Evolutionary conservation across 2,329 filamentous ascomycete species (phyloP).

Genomic region (Talaromyces sp.): DNA sequence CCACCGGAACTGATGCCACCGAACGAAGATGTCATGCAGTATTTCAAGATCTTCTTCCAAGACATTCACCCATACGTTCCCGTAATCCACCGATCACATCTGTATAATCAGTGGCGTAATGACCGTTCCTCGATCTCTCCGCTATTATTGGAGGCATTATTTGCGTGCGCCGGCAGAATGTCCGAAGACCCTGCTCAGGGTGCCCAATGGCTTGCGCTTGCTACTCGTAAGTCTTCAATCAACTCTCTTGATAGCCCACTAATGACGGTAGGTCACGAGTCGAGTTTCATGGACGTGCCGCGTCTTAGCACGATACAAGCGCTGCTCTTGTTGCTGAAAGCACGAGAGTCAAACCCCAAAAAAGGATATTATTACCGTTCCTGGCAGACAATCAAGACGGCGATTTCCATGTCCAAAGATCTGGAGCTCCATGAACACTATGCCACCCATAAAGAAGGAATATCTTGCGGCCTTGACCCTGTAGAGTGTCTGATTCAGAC

Average conservation of each 20-base stretch:
- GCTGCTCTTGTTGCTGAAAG: constrained; percentile 81
- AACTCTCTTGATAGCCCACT: constrained; percentile 10
- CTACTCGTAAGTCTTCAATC: constrained; percentile 61
- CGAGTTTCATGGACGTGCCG: constrained; percentile 90
- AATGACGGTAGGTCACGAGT: constrained; percentile 66
- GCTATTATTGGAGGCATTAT: constrained; percentile 81
- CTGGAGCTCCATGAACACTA: constrained; percentile 84
- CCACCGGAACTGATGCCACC: constrained; percentile 90
- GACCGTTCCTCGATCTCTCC: constrained; percentile 83
- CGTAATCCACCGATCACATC: constrained; percentile 74
- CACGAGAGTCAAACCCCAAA: constrained; percentile 85
- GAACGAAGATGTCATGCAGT: constrained; percentile 74
- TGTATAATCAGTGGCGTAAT: constrained; percentile 87
- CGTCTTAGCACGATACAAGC: constrained; percentile 89
- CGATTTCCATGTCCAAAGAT: constrained; percentile 90
- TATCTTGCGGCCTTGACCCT: constrained; percentile 63
- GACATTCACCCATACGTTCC: constrained; percentile 92
- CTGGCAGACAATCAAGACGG: constrained; percentile 92
- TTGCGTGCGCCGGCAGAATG: constrained; percentile 80
- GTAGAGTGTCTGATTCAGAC: constrained; percentile 81
- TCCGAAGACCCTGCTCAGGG: constrained; percentile 80
- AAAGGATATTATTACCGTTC: constrained; percentile 95
- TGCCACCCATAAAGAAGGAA: constrained; percentile 69
- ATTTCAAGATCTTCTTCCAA: constrained; percentile 85
- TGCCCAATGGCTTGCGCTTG: constrained; percentile 88